Evolutionary conservation across 192 early-diverging fungal species (phyloP), one percentile per base, ranked within the genome.

Genomic region (Backusella tarrabulga): DNA sequence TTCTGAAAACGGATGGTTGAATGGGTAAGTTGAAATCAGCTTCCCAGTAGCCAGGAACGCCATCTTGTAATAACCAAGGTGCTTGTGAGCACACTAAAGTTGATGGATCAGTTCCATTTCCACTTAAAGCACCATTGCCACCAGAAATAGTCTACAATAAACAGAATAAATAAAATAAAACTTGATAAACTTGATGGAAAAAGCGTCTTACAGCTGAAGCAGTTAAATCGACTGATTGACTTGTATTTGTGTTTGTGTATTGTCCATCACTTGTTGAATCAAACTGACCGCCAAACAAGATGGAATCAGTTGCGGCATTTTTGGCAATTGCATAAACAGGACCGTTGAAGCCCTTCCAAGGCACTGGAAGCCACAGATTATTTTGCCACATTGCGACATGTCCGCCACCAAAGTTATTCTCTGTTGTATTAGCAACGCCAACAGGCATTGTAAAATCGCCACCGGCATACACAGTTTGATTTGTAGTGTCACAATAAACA

Each of bases 251-350:
- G 54, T 84, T 77, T 23, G 84, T 36, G n/a, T 84, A 86, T 12
- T 83, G 83, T 36, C 90, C 92, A 83, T 95, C 90, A 12, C 83
- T 77, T 2, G 93, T 93, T 0, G 87, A 75, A 72, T 89, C 86
- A 76, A 95, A 95, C 34, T 78, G 76, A 5, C 93, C 93, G 41
- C 88, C 93, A 23, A 92, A 92, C 77, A 88, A 91, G 34, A 93
- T 77, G 1, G 86, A 87, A 14, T 82, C 72, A 0, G 77, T 82
- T 29, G 88, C 80, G 23, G 74, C 54, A 40, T 87, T 80, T 42
- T 82, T 79, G 15, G 84, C 72, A 68, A 93, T 91, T 19, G 88
- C 85, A 54, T 85, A 85, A 2, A 95, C 90, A 0, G 90, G 87
- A 0, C 91, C 92, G 69, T 93, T 86, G 38, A 95, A 77, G 1